Evolutionary conservation across 1,284 basidiomycete species (phyloP), one percentile per base, ranked within the genome.

Genomic region (Rhodotorula sp.): DNA sequence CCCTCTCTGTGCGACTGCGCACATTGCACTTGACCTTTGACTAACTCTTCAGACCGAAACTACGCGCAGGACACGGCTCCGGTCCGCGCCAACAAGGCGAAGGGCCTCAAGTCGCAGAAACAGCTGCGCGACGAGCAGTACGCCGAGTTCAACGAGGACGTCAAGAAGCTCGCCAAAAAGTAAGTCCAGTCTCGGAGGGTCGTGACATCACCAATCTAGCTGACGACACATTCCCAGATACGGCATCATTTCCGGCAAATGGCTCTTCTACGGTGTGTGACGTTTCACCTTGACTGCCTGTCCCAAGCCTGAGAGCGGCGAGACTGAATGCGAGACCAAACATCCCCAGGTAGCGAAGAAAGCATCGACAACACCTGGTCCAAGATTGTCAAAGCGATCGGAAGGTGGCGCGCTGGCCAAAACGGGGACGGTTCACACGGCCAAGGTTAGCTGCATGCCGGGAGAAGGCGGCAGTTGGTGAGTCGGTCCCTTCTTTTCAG

Each of bases 311-410:
- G 14, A 51, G 49, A 51, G 20, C 18, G 29, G 15, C n/a, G 14
- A 10, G 6, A n/a, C 34, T 18, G 18, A 47, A 18, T 4, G 8
- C 26, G n/a, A 26, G n/a, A 14, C 31, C 23, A 29, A 7, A 29
- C 16, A 7, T 20, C 12, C 7, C 15, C 59, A 34, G 39, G n/a
- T 26, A 23, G 64, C 8, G 65, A 62, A 26, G 75, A 76, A 2
- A 39, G 21, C 52, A 69, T 76, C 62, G 76, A 77, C 57, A 34
- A 20, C 3, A 21, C 48, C 0, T 78, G 76, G 77, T 47, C 58
- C 5, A 77, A 77, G 63, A 66, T 78, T 60, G 75, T 74, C 29
- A 63, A 68, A 31, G 75, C 75, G 15, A 46, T 78, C n/a, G 72
- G 46, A 52, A 7, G 76, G 74, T 47, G 77, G 76, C 3, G 64